Evolutionary conservation across 1,284 basidiomycete genomes (phyloP).

Genomic region (Gymnopus androsaceus): DNA sequence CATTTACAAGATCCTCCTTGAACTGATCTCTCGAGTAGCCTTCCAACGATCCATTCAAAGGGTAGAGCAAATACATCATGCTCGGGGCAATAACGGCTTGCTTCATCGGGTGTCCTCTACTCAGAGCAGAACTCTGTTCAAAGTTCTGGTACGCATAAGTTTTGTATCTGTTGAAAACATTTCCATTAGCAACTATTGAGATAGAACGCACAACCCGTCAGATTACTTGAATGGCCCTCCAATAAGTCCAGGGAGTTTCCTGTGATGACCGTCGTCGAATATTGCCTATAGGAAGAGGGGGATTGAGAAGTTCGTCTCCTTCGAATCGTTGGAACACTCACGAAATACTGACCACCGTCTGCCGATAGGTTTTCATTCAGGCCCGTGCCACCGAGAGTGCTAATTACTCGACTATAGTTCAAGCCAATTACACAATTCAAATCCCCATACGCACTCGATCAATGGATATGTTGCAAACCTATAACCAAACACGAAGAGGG

Average conservation of each 20-base stretch:
- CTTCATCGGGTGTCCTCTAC: conserved; percentile 7
- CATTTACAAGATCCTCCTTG: conserved; percentile 1
- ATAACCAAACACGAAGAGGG: neutral
- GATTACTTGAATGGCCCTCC: conserved; percentile 4
- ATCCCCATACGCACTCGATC: conserved; percentile 3
- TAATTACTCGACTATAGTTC: neutral
- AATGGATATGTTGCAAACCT: conserved; percentile 12
- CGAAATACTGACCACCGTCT: conserved; percentile 10
- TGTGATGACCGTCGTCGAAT: conserved; percentile 9
- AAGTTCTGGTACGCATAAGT: conserved; percentile 9
- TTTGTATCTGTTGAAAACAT: neutral
- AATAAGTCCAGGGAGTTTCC: conserved; percentile 3
- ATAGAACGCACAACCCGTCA: too few species aligned
- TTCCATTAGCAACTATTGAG: too few species aligned
- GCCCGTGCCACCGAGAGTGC: conserved; percentile 3
- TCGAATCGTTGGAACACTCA: neutral
- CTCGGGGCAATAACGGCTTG: conserved; percentile 11
- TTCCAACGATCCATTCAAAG: neutral
- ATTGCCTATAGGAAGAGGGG: conserved; percentile 1
- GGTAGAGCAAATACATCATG: conserved; percentile 12
- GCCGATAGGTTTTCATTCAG: neutral
- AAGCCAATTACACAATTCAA: neutral
- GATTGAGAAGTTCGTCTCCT: too few species aligned
- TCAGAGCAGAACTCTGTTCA: neutral
- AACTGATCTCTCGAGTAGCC: conserved; percentile 9